Base-by-base conservation (phyloP, 2,329 filamentous ascomycete species). In the Thelonectria discophora region DNA sequence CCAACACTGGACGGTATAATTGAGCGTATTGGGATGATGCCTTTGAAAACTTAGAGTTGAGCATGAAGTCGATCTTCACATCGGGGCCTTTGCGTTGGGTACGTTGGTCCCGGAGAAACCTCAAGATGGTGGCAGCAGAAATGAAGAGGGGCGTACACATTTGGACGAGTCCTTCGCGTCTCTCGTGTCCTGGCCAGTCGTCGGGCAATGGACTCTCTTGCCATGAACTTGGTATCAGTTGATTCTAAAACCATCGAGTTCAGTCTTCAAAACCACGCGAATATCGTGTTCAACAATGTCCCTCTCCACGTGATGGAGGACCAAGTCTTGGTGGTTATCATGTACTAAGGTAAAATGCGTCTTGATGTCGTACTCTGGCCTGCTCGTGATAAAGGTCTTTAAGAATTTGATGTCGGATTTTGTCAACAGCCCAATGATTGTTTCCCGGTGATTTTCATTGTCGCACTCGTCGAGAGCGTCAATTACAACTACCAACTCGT, bases 91-190 rank as follows among this genome's bases (percentile, higher is more conserved):
- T n/a, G n/a, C n/a, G n/a, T n/a, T n/a, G n/a, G n/a, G n/a, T n/a
- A n/a, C n/a, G n/a, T n/a, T n/a, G 30, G 30, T 72, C 69, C 1
- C 43, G 48, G 13, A 78, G 59, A 37, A 74, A 72, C 1, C 68
- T 71, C 39, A 67, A 74, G 11, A 71, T 57, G 5, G 76, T 77
- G 32, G 73, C 65, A 3, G 73, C 76, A 34, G 71, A 75, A 51
- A 77, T 77, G 58, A 78, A 78, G 0, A 80, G 60, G 0, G 76
- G 75, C 8, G 67, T 56, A n/a, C 75, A 70, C 63, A 72, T 75
- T 21, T 64, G 13, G 5, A 71, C 65, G 3, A 78, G 67, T 11
- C 5, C 51, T 34, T 62, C 10, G 6, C 65, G 17, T 2, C 20
- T 58, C 1, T 53, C 11, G 5, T 45, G 3, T 2, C 64, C 62